Evolutionary conservation across 495 filamentous ascomycete species (phyloP), one percentile per base, ranked within the genome.

Genomic region (Talaromyces stipitatus): DNA sequence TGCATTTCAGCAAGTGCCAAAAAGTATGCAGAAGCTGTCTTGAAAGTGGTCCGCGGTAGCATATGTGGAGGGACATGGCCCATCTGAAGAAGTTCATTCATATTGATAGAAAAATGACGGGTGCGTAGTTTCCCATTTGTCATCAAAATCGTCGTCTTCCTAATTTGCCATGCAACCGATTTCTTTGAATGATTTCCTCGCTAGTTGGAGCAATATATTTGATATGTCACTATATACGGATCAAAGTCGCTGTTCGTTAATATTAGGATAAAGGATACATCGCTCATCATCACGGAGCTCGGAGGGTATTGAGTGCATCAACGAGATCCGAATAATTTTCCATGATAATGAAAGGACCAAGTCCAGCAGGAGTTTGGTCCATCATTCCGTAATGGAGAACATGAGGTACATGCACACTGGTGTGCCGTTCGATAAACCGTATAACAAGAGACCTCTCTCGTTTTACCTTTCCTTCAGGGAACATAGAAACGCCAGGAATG

Each of bases 341-440:
- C 65, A 77, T 75, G 38, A 79, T 73, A 36, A 80, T 73, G 60
- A 76, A 80, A 2, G 77, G 74, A 7, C 73, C 68, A 41, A 78
- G 30, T 1, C 71, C 63, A 9, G 61, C 45, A 14, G 63, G 61
- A 54, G 30, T 67, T 16, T 64, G 59, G 29, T 62, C 57, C 10
- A 45, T 58, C 43, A 58, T 63, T 4, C 66, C 71, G 64, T 59
- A 73, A 52, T 68, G 63, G 16, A 69, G 62, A 32, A 78, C 50
- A 43, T 58, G 61, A 11, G 72, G 71, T 57, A 69, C 64, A 8
- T 68, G 68, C 9, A 76, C 61, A 27, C 57, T 59, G 20, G 71
- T 74, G 9, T 66, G 48, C 3, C 66, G 59, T 30, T 50, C 43
- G 24, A 78, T 57, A 48, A 70, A 78, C 18, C 56, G 16, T 36